Conservation (phyloP, 106 monocot genomes). For the Dendrobium huoshanense region DNA sequence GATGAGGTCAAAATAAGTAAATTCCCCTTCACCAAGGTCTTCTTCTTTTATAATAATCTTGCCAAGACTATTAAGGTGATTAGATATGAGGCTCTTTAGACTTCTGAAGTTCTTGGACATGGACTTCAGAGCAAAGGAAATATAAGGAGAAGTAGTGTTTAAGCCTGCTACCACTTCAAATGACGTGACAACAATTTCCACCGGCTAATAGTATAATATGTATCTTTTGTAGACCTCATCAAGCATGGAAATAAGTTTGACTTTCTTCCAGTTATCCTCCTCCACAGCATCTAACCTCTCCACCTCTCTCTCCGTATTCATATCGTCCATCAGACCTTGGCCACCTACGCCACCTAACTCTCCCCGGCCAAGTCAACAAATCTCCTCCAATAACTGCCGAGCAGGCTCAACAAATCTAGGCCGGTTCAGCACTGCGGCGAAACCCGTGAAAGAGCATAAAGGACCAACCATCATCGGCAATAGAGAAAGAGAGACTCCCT, state of each 20-base stretch:
- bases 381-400: constrained; percentile 64
- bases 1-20: constrained; percentile 15
- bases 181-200: constrained; percentile 55
- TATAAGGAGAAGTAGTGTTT: no score
- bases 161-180: constrained; percentile 85
- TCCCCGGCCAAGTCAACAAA: constrained; percentile 26
- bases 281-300: neutral
- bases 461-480: constrained; percentile 18
- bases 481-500: constrained; percentile 17
- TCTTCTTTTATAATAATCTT: constrained; percentile 27
- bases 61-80: constrained; percentile 33
- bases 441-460: constrained; percentile 68
- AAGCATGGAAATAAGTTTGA: constrained; percentile 69
- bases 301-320: neutral
- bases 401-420: constrained; percentile 65
- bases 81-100: constrained; percentile 53
- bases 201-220: constrained; percentile 69
- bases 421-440: constrained; percentile 54
- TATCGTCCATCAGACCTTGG: neutral
- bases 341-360: neutral
- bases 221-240: constrained; percentile 81
- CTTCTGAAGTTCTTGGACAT: constrained; percentile 65
- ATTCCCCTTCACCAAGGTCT: constrained; percentile 22
- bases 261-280: constrained; percentile 46
- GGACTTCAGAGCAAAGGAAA: constrained; percentile 41